These are phyloP conservation scores for Ophiostoma sp. DNA, from an alignment of 2,329 filamentous ascomycete genomes.

Conservation along the genomic window DNA sequence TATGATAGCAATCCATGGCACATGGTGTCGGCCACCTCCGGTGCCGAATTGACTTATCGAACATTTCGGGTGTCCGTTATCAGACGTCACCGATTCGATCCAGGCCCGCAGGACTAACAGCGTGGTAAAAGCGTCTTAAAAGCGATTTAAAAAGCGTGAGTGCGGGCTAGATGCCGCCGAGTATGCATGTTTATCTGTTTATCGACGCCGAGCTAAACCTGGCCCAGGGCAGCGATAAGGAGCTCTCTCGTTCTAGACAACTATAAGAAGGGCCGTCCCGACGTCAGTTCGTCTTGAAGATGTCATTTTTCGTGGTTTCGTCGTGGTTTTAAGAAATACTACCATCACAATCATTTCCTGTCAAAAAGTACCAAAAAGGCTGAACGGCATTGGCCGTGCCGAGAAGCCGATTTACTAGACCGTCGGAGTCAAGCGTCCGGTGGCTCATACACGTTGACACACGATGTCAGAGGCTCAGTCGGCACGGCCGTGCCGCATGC, in stretches of 20 bases:
- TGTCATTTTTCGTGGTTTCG: not conserved
- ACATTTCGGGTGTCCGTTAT: not conserved
- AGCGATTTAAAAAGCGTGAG: not conserved
- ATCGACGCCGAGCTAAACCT: slow-evolving; percentile 2
- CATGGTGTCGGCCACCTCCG: slow-evolving; percentile 10
- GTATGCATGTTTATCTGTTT: not conserved
- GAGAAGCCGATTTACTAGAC: not conserved
- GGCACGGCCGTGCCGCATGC: not conserved
- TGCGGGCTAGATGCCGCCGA: not conserved
- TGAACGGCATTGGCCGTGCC: not conserved
- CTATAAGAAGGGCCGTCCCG: not conserved
- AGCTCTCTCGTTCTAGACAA: not conserved
- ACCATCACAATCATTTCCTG: not conserved
- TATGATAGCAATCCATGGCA: not conserved
- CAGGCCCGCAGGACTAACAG: not conserved
- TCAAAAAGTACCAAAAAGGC: not conserved
- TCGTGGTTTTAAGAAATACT: not conserved
- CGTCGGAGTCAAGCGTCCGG: not conserved
- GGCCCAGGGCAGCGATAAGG: not conserved
- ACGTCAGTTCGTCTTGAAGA: not conserved
- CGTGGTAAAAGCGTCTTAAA: not conserved
- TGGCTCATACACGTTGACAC: not conserved
- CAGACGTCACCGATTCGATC: not conserved
- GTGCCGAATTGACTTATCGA: slow-evolving; percentile 1
- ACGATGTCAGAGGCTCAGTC: not conserved